Evolutionary conservation across 1,284 basidiomycete species (phyloP).

Genomic region (Porphyrellus sp.): DNA sequence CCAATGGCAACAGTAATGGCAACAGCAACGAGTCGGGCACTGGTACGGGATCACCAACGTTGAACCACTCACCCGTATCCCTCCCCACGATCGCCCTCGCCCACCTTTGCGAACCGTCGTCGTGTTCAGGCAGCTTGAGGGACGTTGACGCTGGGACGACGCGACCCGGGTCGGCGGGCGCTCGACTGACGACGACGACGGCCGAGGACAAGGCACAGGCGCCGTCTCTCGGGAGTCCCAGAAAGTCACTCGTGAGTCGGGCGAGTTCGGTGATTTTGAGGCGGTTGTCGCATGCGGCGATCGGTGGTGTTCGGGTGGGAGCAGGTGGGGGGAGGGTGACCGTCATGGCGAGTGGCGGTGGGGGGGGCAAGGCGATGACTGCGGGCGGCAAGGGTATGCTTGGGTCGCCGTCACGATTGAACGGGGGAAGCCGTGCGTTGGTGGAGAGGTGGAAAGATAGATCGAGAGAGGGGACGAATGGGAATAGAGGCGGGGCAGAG

Average conservation of each 20-base stretch:
- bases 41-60: slow-evolving; percentile 8
- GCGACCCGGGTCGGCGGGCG: slow-evolving; percentile 27
- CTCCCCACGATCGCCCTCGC: slow-evolving; percentile 7
- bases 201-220: background rate
- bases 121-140: background rate
- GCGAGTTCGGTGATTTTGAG: slow-evolving; percentile 29
- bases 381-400: background rate
- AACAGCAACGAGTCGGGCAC: no score
- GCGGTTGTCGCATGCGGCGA: slow-evolving; percentile 24
- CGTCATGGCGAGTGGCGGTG: background rate
- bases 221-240: background rate
- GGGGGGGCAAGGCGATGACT: background rate
- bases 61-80: slow-evolving; percentile 19
- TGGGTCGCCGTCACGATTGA: background rate
- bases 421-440: no score
- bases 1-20: background rate
- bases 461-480: no score
- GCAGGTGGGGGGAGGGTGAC: background rate
- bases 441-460: no score
- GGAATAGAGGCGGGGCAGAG: no score
- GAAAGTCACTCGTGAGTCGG: slow-evolving; percentile 25
- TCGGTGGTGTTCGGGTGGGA: background rate
- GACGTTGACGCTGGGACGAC: background rate
- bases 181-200: slow-evolving; percentile 18
- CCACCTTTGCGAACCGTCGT: slow-evolving; percentile 1